Percentiles rank a stretch among this genome's conserved stretches.
Conservation (phyloP, 2,329 filamentous ascomycete genomes). For the Colletotrichum sp. region DNA sequence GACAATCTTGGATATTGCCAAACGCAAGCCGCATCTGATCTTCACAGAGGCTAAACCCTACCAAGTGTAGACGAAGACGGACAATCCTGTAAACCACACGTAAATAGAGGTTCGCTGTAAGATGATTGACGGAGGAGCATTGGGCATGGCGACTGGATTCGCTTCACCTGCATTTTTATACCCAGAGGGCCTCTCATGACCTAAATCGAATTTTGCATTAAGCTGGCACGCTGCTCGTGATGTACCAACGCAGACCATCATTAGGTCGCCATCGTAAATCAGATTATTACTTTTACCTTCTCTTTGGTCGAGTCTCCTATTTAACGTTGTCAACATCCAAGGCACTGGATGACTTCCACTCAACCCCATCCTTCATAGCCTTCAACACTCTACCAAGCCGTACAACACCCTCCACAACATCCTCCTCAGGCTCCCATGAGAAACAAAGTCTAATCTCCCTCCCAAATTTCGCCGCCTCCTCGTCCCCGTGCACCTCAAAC, state of each 20-base stretch:
- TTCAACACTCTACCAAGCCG: slow-evolving; percentile 59
- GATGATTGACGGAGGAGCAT: neutral
- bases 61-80: slow-evolving; percentile 40
- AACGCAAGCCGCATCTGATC: slow-evolving; percentile 85
- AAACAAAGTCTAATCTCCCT: slow-evolving; percentile 71
- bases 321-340: slow-evolving; percentile 17
- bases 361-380: slow-evolving; percentile 33
- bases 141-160: neutral
- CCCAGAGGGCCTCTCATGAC: neutral
- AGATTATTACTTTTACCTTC: neutral
- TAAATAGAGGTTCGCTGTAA: neutral
- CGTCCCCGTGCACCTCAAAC: slow-evolving; percentile 71
- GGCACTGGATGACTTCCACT: slow-evolving; percentile 14
- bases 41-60: slow-evolving; percentile 72
- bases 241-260: neutral
- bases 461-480: slow-evolving; percentile 59
- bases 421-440: slow-evolving; percentile 72
- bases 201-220: neutral
- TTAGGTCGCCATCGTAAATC: neutral
- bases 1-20: slow-evolving; percentile 88
- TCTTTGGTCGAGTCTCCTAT: neutral
- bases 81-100: neutral
- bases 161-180: slow-evolving; percentile 11
- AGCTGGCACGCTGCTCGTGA: neutral
- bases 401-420: slow-evolving; percentile 70